A percentile compares a stretch with the other conserved stretches of the same genome.
phyloP scores from a whole-genome alignment of 169 alveolate species.

The Plasmodium adleri region DNA sequence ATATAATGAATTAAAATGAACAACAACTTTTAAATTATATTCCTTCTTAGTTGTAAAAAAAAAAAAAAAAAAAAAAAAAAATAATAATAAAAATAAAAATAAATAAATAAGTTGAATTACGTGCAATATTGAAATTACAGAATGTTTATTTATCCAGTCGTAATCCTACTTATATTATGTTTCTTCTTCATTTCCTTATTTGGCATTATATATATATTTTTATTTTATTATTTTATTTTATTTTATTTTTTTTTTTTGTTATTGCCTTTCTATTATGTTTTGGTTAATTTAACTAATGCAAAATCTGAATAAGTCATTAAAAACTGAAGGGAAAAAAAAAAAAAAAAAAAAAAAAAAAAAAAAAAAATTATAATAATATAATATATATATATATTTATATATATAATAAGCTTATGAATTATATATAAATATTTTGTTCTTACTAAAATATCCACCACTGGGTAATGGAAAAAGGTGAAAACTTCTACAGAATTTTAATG shows the following conservation, averaged over 20 bases:
- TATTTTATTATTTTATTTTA: not conserved
- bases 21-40: slow-evolving; percentile 26
- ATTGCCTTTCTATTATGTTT: not conserved
- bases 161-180: no score
- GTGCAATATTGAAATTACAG: no score
- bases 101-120: no score
- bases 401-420: not conserved
- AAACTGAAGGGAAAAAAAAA: slow-evolving; percentile 74
- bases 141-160: no score
- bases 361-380: not conserved
- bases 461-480: slow-evolving; percentile 87
- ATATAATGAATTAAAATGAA: slow-evolving; percentile 19
- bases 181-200: no score
- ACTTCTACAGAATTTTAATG: slow-evolving; percentile 85
- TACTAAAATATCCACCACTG: slow-evolving; percentile 81
- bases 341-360: not conserved
- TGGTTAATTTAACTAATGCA: slow-evolving; percentile 80
- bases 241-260: not conserved
- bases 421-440: not conserved
- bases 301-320: slow-evolving; percentile 87
- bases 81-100: no score
- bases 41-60: slow-evolving; percentile 40
- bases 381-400: not conserved
- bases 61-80: slow-evolving; percentile 19
- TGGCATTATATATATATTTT: no score